Conservation (phyloP, 2,329 filamentous ascomycete genomes). For the Microdochium trichocladiopsis region DNA sequence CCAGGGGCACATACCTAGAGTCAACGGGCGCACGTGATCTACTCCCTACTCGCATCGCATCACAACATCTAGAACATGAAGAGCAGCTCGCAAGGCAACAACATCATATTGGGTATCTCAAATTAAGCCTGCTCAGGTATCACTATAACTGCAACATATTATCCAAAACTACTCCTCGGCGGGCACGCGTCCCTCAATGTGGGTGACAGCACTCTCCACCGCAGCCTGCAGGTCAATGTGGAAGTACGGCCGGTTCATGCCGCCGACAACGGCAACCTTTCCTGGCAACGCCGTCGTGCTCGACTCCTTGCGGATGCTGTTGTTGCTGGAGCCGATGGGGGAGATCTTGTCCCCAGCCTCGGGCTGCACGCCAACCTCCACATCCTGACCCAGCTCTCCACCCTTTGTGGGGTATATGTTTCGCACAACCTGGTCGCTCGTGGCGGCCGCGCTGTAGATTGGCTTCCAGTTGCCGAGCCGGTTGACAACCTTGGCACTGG, state of each 20-base stretch:
- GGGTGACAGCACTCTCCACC: constrained; percentile 33
- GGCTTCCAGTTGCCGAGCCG: constrained; percentile 10
- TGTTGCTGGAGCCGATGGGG: constrained; percentile 6
- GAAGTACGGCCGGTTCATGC: constrained; percentile 43
- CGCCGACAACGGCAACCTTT: constrained; percentile 30
- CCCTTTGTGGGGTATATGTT: constrained; percentile 5
- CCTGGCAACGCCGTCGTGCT: constrained; percentile 18
- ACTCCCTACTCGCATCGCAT: no score
- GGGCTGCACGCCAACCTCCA: constrained; percentile 10
- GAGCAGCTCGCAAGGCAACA: no score
- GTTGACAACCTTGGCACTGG: constrained; percentile 5
- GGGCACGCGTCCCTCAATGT: constrained; percentile 14
- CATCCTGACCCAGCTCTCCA: constrained; percentile 4
- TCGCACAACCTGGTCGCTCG: background rate
- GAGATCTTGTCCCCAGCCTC: constrained; percentile 3
- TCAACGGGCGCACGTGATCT: no score
- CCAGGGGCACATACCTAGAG: no score
- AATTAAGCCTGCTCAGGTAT: no score
- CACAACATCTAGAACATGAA: no score
- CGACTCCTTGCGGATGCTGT: constrained; percentile 13
- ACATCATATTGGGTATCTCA: no score
- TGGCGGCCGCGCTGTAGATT: constrained; percentile 16
- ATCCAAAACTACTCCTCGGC: background rate
- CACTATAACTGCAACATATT: no score
- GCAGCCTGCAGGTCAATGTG: constrained; percentile 43